Base-by-base conservation (phyloP, 192 early-diverging fungal genomes). In the Pecoramyces ruminantium region DNA sequence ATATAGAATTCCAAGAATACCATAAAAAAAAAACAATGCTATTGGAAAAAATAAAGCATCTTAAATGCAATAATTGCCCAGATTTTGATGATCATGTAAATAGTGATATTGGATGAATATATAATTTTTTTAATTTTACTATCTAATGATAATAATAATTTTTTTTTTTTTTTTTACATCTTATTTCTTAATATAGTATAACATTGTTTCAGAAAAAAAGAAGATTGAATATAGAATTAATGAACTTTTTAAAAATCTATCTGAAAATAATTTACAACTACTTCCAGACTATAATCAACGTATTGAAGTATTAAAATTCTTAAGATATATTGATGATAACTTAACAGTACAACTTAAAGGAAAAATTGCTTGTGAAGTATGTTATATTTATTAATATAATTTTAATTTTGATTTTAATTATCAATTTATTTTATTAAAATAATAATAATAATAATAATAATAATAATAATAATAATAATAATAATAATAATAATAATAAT, bases 341-440 rank as follows among this genome's bases (percentile, higher is more conserved):
- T 90, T 90, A 30, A 95, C 94, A 5, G 96, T 99, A 25, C 93
- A 95, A 81, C 91, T 97, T 79, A 99, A 98, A 87, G 97, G 97
- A 28, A 91, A 94, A 5, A 95, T 99, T 0, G 97, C 96, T 0
- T 98, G 96, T 85, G 96, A 97, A 84, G 90, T 92, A 79, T 28
- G 27, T 85, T 28, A 12, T 18, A n/a, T n/a, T n/a, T n/a, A n/a
- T n/a, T n/a, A n/a, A n/a, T n/a, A n/a, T n/a, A n/a, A n/a, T n/a
- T n/a, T n/a, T n/a, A n/a, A n/a, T n/a, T n/a, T n/a, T n/a, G n/a
- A n/a, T n/a, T n/a, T n/a, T n/a, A n/a, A n/a, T n/a, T n/a, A n/a
- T n/a, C n/a, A n/a, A n/a, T n/a, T n/a, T n/a, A n/a, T n/a, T n/a
- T n/a, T n/a, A n/a, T n/a, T n/a, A n/a, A n/a, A n/a, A n/a, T n/a